These are phyloP conservation scores for Tilletia setariae DNA, from an alignment of 1,284 basidiomycete species.

Conservation along the genomic window DNA sequence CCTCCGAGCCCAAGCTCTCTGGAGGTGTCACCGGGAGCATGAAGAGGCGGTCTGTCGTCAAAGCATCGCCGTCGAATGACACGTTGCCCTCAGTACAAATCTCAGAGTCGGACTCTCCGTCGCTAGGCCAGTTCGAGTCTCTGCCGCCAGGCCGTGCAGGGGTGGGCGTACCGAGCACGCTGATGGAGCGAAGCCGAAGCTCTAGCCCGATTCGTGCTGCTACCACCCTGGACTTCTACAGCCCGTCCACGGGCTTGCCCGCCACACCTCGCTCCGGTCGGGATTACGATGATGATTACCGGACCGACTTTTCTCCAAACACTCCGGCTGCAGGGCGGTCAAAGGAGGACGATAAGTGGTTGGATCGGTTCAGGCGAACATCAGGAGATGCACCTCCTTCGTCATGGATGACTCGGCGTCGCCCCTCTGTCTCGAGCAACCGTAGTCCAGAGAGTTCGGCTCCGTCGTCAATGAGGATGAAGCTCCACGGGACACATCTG, in stretches of 20 bases:
- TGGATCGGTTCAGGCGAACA: background rate
- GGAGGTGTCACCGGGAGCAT: background rate
- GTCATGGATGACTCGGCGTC: background rate
- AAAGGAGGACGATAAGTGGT: constrained; percentile 3
- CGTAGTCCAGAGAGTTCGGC: constrained; percentile 6
- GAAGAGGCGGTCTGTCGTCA: background rate
- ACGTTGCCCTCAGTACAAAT: constrained; percentile 3
- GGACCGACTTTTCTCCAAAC: no score
- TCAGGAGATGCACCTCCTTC: background rate
- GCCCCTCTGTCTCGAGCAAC: constrained; percentile 6
- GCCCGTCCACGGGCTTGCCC: background rate
- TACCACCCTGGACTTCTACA: background rate
- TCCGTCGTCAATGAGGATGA: background rate
- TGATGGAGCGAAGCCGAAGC: background rate
- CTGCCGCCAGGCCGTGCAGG: background rate
- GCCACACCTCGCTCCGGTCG: no score
- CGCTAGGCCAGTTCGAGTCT: background rate
- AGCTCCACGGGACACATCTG: background rate
- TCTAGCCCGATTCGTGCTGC: background rate
- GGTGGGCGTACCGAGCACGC: background rate
- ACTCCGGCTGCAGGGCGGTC: background rate
- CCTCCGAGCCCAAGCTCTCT: background rate
- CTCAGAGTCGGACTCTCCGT: constrained; percentile 7
- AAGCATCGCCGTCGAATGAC: background rate
- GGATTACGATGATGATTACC: no score